Percentiles rank a stretch among this genome's conserved stretches.
These are phyloP conservation scores for Calonectria crousiana DNA, from an alignment of 2,329 filamentous ascomycete species.

Conservation along the genomic window DNA sequence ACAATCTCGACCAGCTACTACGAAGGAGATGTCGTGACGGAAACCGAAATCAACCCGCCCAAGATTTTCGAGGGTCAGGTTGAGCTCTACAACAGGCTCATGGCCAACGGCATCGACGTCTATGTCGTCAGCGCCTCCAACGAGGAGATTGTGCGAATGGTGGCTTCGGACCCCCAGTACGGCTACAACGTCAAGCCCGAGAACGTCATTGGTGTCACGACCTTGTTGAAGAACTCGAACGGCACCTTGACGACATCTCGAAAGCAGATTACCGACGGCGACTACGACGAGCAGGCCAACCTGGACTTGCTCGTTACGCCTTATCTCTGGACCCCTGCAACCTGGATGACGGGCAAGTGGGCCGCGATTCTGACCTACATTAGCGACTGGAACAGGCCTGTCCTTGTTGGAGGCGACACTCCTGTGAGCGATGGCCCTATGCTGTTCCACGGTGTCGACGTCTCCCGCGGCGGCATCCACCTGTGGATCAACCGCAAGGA, in stretches of 20 bases:
- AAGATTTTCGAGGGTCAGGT: slow-evolving; percentile 54
- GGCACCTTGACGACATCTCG: slow-evolving; percentile 51
- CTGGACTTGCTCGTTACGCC: slow-evolving; percentile 55
- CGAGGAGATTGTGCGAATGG: slow-evolving; percentile 61
- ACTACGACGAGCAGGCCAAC: slow-evolving; percentile 51
- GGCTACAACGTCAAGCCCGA: slow-evolving; percentile 59
- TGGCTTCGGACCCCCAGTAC: slow-evolving; percentile 58
- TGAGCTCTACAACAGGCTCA: slow-evolving; percentile 58
- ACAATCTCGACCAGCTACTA: slow-evolving; percentile 53
- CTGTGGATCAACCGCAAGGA: slow-evolving; percentile 57
- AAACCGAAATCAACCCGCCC: slow-evolving; percentile 49
- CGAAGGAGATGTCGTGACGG: slow-evolving; percentile 47
- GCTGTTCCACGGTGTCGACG: slow-evolving; percentile 59
- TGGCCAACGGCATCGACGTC: slow-evolving; percentile 57
- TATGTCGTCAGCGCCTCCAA: slow-evolving; percentile 56
- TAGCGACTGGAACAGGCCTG: slow-evolving; percentile 56
- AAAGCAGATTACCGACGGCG: slow-evolving; percentile 54
- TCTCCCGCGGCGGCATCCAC: slow-evolving; percentile 54
- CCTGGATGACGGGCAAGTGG: slow-evolving; percentile 59
- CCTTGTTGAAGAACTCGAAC: slow-evolving; percentile 49
- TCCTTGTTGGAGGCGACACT: slow-evolving; percentile 58
- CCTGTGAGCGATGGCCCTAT: slow-evolving; percentile 58
- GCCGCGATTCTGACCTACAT: slow-evolving; percentile 58
- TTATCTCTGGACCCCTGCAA: slow-evolving; percentile 57
- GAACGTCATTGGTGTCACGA: slow-evolving; percentile 58